Evolutionary conservation across 2,329 filamentous ascomycete species (phyloP), one percentile per base, ranked within the genome.

Genomic region (Nemania serpens): DNA sequence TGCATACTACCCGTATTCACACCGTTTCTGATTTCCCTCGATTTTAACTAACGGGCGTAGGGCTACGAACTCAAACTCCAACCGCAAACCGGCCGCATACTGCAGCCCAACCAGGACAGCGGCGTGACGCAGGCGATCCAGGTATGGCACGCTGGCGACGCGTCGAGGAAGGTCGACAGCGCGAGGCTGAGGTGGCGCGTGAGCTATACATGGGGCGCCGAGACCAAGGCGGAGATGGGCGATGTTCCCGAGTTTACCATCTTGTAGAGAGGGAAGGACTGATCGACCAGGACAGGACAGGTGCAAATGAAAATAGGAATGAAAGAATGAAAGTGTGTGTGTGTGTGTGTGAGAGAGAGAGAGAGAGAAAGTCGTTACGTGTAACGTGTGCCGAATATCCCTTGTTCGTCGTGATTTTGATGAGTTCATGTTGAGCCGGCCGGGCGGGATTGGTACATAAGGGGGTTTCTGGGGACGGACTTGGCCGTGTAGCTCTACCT

Each of bases 121-220:
- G 93, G 93, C 29, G 88, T 99, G 54, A 90, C 87, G 37, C 95
- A 98, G 76, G 84, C 87, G 17, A 92, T 97, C 64, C 81, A 88
- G 48, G 81, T 98, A 25, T 84, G 79, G 77, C 87, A 91, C 68
- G 88, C 92, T 1, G 88, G 92, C 1, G 87, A 92, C 69, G 79
- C 78, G 64, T 82, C 67, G 22, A 76, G 86, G 45, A 91, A 89
- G 71, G 95, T 95, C 1, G 87, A 86, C 58, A 84, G 81, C n/a
- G 88, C 96, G 62, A 96, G 96, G 78, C 85, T 99, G 77, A 83
- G 95, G 64, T 99, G 93, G 91, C 91, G 91, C 69, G 87, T 91
- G 25, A 86, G 89, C 5, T 98, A 97, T 77, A 86, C 84, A 70
- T 74, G 95, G 12, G 89, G 85, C 2, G 81, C 77, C 2, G 85